Base-by-base conservation (phyloP, 2,329 filamentous ascomycete genomes). In the Botryotinia globosa region DNA sequence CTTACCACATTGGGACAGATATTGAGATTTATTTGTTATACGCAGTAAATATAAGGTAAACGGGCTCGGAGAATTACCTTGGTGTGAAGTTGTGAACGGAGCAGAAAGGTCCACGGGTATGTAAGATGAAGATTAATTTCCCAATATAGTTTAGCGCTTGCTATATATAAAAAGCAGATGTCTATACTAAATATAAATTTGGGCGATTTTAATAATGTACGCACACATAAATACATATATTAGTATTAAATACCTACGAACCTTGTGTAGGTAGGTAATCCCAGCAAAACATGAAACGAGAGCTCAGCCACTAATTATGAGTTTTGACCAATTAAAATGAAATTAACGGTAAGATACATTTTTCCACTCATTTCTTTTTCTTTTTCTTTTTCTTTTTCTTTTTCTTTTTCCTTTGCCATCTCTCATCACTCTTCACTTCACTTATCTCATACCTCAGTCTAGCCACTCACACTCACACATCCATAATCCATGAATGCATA, bases 261-360 rank as follows among this genome's bases (percentile, higher is more conserved):
- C 22, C 22, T 37, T 61, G 25, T n/a, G 37, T 42, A 39, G 6
- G 37, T 42, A 39, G 6, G 14, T n/a, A 39, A 72, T 72, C 70
- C 70, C 59, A 68, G 70, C 48, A 68, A 34, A 68, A 68, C 32
- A 67, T 72, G 70, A 72, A 72, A 72, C 70, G 45, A 59, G 20
- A 72, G n/a, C 63, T 68, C 51, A 63, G 22, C 63, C 63, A 59
- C 29, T 51, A 22, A 44, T 48, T 0, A 32, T 44, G 42, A 70
- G 16, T 48, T 62, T 45, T 48, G 48, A 59, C 42, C 62, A 72
- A 67, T 72, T 22, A 32, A 39, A 39, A 44, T 45, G 34, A 61
- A 56, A 68, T 29, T 37, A 29, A 34, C 34, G n/a, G 10, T n/a
- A 63, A 44, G 20, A 10, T 44, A 10, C 37, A 42, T 29, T 44